Evolutionary conservation across 2,329 filamentous ascomycete species (phyloP).

Genomic region (Verticillium nubilum): DNA sequence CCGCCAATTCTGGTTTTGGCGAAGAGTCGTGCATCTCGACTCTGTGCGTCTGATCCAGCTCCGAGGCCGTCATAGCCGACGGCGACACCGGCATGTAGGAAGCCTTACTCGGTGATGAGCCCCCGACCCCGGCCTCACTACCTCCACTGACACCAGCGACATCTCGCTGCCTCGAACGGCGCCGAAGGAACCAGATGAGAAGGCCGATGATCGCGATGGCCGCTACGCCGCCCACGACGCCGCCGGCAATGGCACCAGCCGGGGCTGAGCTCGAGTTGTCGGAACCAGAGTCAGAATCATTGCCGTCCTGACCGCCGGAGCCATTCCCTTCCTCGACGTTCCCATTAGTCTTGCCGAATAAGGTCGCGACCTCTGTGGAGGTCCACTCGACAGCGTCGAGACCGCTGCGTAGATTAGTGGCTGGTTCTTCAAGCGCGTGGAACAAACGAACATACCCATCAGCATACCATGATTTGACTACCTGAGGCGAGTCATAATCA

Average conservation of each 20-base stretch:
- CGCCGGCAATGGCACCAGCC: neutral
- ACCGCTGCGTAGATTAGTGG: neutral
- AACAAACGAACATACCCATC: constrained; percentile 9
- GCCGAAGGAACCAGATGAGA: neutral
- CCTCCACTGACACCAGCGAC: neutral
- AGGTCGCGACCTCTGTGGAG: neutral
- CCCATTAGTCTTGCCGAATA: neutral
- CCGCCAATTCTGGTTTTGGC: neutral
- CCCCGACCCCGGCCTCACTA: neutral
- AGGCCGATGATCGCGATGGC: neutral
- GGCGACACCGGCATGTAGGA: neutral
- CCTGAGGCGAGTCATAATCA: constrained; percentile 24
- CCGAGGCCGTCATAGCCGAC: neutral
- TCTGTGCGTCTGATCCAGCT: neutral
- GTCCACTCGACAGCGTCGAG: neutral
- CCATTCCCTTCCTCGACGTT: neutral
- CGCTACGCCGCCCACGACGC: neutral
- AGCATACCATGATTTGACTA: constrained; percentile 26
- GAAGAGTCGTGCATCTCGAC: neutral
- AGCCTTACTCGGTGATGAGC: neutral
- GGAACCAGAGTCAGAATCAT: neutral
- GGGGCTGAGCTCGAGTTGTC: neutral
- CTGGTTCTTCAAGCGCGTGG: neutral
- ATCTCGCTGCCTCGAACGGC: neutral
- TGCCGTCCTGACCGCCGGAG: neutral